These are phyloP conservation scores for Fusarium solani-melongenae DNA, from an alignment of 2,329 filamentous ascomycete species.

Conservation along the genomic window DNA sequence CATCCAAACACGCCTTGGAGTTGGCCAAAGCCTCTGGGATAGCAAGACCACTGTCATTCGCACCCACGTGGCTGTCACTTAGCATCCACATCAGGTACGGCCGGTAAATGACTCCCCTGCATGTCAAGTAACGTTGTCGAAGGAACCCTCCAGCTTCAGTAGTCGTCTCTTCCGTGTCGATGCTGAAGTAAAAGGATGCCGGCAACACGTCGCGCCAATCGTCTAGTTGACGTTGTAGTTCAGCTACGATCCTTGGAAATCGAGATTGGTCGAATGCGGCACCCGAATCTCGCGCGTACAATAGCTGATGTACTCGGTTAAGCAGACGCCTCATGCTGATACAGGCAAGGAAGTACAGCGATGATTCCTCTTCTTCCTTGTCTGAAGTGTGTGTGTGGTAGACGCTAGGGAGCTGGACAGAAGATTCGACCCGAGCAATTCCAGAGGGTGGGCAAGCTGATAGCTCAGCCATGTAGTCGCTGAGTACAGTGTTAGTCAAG, in stretches of 20 bases:
- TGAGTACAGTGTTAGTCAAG: constrained; percentile 24
- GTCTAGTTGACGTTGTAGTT: constrained; percentile 60
- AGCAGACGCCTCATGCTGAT: constrained; percentile 62
- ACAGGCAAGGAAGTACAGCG: constrained; percentile 64
- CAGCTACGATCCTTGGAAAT: constrained; percentile 60
- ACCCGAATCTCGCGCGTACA: constrained; percentile 59
- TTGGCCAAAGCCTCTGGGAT: constrained; percentile 52
- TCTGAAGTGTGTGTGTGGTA: constrained; percentile 57
- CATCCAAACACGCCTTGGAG: constrained; percentile 59
- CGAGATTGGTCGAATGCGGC: constrained; percentile 56
- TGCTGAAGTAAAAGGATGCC: constrained; percentile 53
- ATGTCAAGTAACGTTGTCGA: constrained; percentile 62
- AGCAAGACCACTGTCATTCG: constrained; percentile 36
- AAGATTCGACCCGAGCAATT: constrained; percentile 63
- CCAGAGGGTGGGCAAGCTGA: constrained; percentile 62
- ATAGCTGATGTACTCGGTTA: constrained; percentile 60
- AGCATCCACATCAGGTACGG: constrained; percentile 63
- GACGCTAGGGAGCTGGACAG: constrained; percentile 58
- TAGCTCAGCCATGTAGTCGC: constrained; percentile 64
- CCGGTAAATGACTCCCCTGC: constrained; percentile 63
- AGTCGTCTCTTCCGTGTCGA: constrained; percentile 44
- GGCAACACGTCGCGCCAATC: constrained; percentile 61
- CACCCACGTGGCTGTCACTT: constrained; percentile 48
- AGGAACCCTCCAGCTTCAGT: constrained; percentile 61
- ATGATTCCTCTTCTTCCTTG: constrained; percentile 57